These are phyloP conservation scores for Hanseniaspora lachancei DNA, from an alignment of 805 yeast genomes.

Conservation along the genomic window DNA sequence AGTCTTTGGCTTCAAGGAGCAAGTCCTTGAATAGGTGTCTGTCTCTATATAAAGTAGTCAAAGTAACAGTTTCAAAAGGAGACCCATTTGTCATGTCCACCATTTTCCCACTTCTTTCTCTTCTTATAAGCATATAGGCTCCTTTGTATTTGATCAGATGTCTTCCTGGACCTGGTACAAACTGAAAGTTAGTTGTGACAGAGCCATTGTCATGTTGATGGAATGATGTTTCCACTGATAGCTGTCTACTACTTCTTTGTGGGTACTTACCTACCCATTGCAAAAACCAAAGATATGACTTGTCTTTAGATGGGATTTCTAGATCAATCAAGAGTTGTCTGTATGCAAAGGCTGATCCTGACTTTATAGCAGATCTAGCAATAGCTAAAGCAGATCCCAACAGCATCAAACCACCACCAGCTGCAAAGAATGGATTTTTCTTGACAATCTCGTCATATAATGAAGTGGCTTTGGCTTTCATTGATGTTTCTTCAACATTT, in stretches of 20 bases:
- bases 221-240: constrained; percentile 78
- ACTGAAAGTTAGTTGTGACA: constrained; percentile 68
- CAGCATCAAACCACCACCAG: constrained; percentile 95
- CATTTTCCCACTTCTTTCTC: constrained; percentile 82
- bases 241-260: constrained; percentile 61
- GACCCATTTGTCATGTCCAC: constrained; percentile 82
- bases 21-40: constrained; percentile 54
- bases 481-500: constrained; percentile 16
- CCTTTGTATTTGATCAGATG: constrained; percentile 77
- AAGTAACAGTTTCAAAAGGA: constrained; percentile 91
- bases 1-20: constrained; percentile 66
- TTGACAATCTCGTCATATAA: constrained; percentile 43
- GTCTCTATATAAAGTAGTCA: constrained; percentile 81
- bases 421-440: constrained; percentile 90
- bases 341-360: constrained; percentile 55
- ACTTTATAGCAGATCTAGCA: constrained; percentile 53
- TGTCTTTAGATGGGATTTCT: constrained; percentile 86
- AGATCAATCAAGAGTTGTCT: constrained; percentile 79
- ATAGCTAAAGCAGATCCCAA: constrained; percentile 81
- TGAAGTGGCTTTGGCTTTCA: constrained; percentile 24
- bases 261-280: constrained; percentile 91
- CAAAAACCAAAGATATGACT: constrained; percentile 85
- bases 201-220: constrained; percentile 88
- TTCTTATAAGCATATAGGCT: constrained; percentile 73
- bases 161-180: constrained; percentile 96